These are phyloP conservation scores for Raphanus hybrid DNA, from an alignment of 441 rosid species.

Conservation along the genomic window DNA sequence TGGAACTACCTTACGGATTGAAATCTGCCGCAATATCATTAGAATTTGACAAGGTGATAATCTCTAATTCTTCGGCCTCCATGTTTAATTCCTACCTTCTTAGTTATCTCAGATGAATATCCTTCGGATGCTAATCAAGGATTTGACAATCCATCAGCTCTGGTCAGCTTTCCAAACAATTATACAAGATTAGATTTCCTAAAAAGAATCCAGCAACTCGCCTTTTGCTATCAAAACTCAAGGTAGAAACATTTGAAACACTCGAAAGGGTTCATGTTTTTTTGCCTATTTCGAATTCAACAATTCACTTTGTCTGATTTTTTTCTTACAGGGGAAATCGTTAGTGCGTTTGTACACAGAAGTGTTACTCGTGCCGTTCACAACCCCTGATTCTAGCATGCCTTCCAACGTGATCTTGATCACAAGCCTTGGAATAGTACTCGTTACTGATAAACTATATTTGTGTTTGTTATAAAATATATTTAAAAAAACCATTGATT, in stretches of 20 bases:
- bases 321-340: slow-evolving; percentile 62
- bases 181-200: slow-evolving; percentile 55
- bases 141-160: slow-evolving; percentile 90
- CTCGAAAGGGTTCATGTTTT: too few relatives aligned
- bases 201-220: slow-evolving; percentile 44
- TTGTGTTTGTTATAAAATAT: too few relatives aligned
- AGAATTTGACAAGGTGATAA: slow-evolving; percentile 86
- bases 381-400: slow-evolving; percentile 98
- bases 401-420: slow-evolving; percentile 94
- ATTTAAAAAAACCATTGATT: too few relatives aligned
- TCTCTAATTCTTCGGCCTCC: background rate
- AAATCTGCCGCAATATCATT: slow-evolving; percentile 73
- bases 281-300: slow-evolving; percentile 22
- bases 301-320: slow-evolving; percentile 17
- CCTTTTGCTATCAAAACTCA: slow-evolving; percentile 58
- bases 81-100: too few relatives aligned
- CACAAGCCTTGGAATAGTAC: too few relatives aligned
- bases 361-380: slow-evolving; percentile 85
- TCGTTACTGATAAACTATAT: too few relatives aligned
- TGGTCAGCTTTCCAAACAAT: slow-evolving; percentile 70
- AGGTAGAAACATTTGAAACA: slow-evolving; percentile 41
- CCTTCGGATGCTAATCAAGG: slow-evolving; percentile 99
- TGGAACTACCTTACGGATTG: slow-evolving; percentile 74
- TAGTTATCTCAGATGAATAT: slow-evolving; percentile 60
- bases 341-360: slow-evolving; percentile 77